These are phyloP conservation scores for Saccharomycopsis fermentans DNA, from an alignment of 805 yeast species.

Conservation along the genomic window DNA sequence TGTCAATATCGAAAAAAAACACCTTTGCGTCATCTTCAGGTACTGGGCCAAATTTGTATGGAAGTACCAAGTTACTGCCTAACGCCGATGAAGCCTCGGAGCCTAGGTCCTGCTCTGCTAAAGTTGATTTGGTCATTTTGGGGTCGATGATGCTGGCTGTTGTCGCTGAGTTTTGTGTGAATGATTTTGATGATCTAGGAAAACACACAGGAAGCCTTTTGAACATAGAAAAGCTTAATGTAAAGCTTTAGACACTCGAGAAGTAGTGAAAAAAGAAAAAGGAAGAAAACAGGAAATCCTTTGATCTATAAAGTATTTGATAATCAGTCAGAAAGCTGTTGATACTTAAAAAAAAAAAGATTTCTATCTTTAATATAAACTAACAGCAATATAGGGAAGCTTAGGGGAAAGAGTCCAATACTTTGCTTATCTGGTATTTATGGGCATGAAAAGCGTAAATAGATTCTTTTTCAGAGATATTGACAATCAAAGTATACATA, in stretches of 20 bases:
- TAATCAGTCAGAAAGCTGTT: too few species aligned
- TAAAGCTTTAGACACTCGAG: background rate
- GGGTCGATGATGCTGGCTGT: background rate
- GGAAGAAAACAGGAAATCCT: background rate
- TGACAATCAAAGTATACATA: too few species aligned
- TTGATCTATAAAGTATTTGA: too few species aligned
- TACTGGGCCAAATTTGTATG: slow-evolving; percentile 14
- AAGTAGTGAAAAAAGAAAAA: background rate
- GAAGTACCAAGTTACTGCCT: slow-evolving; percentile 9
- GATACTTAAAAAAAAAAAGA: too few species aligned
- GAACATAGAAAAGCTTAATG: background rate
- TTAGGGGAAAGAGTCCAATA: too few species aligned
- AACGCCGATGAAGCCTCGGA: background rate
- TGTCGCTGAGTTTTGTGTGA: background rate
- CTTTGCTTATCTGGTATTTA: too few species aligned
- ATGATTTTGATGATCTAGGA: background rate
- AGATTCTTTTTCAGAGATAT: too few species aligned
- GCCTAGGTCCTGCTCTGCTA: background rate
- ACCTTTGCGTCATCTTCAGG: slow-evolving; percentile 23
- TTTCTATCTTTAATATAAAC: too few species aligned
- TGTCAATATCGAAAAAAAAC: slow-evolving; percentile 89
- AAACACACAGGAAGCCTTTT: background rate
- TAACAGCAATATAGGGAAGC: too few species aligned
- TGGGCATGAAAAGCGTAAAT: too few species aligned
- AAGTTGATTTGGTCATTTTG: background rate